Evolutionary conservation across 2,329 filamentous ascomycete genomes (phyloP).

Genomic region (Dothideomycetes sp.): DNA sequence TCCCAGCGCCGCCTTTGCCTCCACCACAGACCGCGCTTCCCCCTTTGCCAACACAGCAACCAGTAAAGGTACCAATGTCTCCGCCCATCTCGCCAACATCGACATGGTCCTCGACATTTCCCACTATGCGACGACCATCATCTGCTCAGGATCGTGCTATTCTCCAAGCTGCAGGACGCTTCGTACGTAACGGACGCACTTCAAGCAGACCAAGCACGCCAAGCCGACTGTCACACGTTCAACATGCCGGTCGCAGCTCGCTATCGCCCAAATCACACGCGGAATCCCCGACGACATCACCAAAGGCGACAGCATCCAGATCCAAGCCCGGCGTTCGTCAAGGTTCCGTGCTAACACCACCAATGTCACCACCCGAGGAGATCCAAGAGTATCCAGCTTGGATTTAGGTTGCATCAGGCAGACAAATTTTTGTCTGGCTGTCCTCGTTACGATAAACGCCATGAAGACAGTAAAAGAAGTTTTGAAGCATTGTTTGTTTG

Average conservation of each 20-base stretch:
- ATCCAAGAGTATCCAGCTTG: slow-evolving; percentile 12
- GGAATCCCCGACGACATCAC: not conserved
- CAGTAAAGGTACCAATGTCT: slow-evolving; percentile 20
- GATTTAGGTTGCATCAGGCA: slow-evolving; percentile 8
- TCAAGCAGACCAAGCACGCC: slow-evolving; percentile 10
- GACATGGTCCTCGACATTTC: slow-evolving; percentile 16
- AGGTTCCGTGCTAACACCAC: slow-evolving; percentile 4
- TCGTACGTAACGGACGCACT: slow-evolving; percentile 17
- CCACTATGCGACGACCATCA: slow-evolving; percentile 19
- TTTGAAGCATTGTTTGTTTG: too few species aligned
- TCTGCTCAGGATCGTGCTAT: slow-evolving; percentile 20
- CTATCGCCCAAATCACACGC: not conserved
- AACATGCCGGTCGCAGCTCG: slow-evolving; percentile 2
- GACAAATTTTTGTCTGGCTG: too few species aligned
- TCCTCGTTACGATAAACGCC: too few species aligned
- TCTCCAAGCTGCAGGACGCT: slow-evolving; percentile 20
- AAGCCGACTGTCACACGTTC: slow-evolving; percentile 13
- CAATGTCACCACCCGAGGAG: slow-evolving; percentile 11
- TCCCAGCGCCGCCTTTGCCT: slow-evolving; percentile 13
- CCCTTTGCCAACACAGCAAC: slow-evolving; percentile 4
- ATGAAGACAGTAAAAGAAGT: too few species aligned
- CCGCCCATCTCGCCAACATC: slow-evolving; percentile 24
- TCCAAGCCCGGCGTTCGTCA: slow-evolving; percentile 1
- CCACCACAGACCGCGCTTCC: slow-evolving; percentile 12
- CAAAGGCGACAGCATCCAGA: slow-evolving; percentile 14